Evolutionary conservation across 2,329 filamentous ascomycete species (phyloP).

Genomic region (Hypoxylon sp.): DNA sequence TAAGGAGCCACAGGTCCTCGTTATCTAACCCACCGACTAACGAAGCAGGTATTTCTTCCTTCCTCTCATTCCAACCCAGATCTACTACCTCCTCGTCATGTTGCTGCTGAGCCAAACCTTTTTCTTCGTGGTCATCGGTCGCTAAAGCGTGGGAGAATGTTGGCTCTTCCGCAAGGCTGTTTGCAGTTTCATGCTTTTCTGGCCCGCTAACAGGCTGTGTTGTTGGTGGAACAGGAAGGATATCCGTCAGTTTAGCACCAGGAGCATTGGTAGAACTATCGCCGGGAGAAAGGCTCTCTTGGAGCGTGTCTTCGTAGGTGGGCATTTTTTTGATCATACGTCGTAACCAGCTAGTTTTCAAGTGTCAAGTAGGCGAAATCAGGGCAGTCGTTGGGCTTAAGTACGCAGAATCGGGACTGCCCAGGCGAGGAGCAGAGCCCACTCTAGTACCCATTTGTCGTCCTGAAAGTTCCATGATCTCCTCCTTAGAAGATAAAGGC

Average conservation of each 20-base stretch:
- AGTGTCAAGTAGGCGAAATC: background rate
- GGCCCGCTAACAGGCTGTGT: slow-evolving; percentile 53
- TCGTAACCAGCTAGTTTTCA: background rate
- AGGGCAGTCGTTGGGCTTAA: slow-evolving; percentile 1
- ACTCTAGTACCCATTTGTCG: slow-evolving; percentile 10
- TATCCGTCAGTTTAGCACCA: slow-evolving; percentile 50
- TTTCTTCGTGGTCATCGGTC: slow-evolving; percentile 59
- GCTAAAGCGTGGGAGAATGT: slow-evolving; percentile 62
- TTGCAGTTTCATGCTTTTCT: slow-evolving; percentile 43
- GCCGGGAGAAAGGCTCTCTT: background rate
- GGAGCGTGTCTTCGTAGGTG: slow-evolving; percentile 22
- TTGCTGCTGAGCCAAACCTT: slow-evolving; percentile 62
- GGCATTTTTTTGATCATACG: slow-evolving; percentile 35
- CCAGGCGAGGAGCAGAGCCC: slow-evolving; percentile 1
- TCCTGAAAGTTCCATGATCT: slow-evolving; percentile 33
- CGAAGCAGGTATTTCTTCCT: slow-evolving; percentile 68
- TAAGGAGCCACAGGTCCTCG: slow-evolving; percentile 79
- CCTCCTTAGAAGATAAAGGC: slow-evolving; percentile 12
- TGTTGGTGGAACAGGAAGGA: slow-evolving; percentile 55
- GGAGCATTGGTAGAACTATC: slow-evolving; percentile 20
- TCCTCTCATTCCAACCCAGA: slow-evolving; percentile 77
- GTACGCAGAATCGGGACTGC: slow-evolving; percentile 6
- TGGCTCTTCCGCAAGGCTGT: slow-evolving; percentile 50
- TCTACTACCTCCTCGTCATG: slow-evolving; percentile 71
- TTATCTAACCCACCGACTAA: slow-evolving; percentile 78